Base-by-base conservation (phyloP, 106 monocot species). In the Narthecium ossifragum region DNA sequence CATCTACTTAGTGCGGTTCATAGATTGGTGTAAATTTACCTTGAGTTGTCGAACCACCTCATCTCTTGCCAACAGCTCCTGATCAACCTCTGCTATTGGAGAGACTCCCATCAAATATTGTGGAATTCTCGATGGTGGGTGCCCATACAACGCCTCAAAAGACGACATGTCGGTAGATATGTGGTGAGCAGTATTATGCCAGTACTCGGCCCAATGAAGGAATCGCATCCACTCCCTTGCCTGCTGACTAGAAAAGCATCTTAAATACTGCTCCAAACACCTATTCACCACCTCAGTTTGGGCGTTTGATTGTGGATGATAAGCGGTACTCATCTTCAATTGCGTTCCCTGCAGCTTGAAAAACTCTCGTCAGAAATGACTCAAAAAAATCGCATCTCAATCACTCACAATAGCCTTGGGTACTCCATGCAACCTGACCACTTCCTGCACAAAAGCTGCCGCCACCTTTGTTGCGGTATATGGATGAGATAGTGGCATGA, bases 181-280 rank as follows among this genome's bases (percentile, higher is more conserved):
- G 15, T 60, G 60, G 26, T 28, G 43, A 1, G 23, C 0, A 4
- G 60, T 24, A n/a, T 60, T 60, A 26, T 60, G 43, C 60, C 40
- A 60, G 6, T 25, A 43, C 22, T 60, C 27, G 0, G 60, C 60
- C 1, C 12, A n/a, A 1, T 39, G 27, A 8, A 60, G 26, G 15
- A 26, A 31, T 8, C 2, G 5, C 14, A 6, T 4, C 46, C 43
- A 61, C 1, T 15, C 18, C 0, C 21, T 3, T 2, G 60, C 41
- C 2, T 12, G 14, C 5, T 26, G 2, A 10, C 1, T 2, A 15
- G 27, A 11, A 1, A 43, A 2, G 36, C 60, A 60, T 2, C 41
- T 3, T 12, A 60, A 27, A 28, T 37, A 58, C 6, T 9, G 13
- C 23, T 58, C 34, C 20, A 58, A 2, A 37, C 58, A 58, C 20